Base-by-base conservation (phyloP, 805 yeast genomes). In the Phaffomyces antillensis region DNA sequence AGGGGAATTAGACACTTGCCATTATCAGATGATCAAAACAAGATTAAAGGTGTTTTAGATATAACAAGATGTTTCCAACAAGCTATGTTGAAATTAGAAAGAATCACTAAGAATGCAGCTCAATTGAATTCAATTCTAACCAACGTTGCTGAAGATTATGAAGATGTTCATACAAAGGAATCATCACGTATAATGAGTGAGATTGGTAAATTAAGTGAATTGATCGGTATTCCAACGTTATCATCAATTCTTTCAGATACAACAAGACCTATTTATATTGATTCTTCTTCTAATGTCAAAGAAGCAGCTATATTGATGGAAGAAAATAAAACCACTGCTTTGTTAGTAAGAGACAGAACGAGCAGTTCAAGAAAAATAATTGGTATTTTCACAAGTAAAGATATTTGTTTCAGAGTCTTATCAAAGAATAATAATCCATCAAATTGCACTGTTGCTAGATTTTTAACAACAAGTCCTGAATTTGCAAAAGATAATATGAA, bases 371-470 rank as follows among this genome's bases (percentile, higher is more conserved):
- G 63, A 41, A 62, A 63, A 40, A 63, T 70, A 1, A 69, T 72
- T 47, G 77, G 76, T 0, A 72, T 72, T 42, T 60, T 72, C 42
- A 72, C 76, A 1, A 68, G 70, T 38, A 72, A 71, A 50, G 77
- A 72, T 53, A 61, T 71, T 17, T 70, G 68, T 18, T 69, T 64
- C 39, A 54, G 75, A 37, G 75, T 70, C 0, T 46, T 72, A 18
- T 67, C 73, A 1, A 55, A 57, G 38, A 58, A 57, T 5, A 54
- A 64, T 32, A 67, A 71, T 51, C 66, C 73, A 0, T 48, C 45
- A 13, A 53, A 57, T 4, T 65, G 71, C 11, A 66, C 66, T 7
- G 67, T 72, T 24, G 68, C 68, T 2, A 55, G 75, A 37, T 68
- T 71, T 1, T 64, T 72, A 64, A 72, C 76, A 0, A 65, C 73